These are phyloP conservation scores for Apocynum venetum DNA, from an alignment of 257 asterid species.

Conservation along the genomic window DNA sequence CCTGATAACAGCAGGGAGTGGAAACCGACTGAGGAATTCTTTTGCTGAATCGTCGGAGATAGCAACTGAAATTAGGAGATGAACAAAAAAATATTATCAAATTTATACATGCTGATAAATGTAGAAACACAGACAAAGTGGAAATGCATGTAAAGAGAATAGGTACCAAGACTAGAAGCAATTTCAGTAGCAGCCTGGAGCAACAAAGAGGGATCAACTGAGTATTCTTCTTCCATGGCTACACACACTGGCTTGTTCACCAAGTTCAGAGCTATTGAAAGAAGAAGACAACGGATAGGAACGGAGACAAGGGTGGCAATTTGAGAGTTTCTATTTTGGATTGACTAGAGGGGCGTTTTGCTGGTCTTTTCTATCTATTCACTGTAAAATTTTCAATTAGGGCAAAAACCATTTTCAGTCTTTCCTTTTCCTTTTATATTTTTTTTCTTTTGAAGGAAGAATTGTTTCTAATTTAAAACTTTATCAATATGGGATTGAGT, in stretches of 20 bases:
- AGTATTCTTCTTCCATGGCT: constrained; percentile 73
- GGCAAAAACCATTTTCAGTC: too few relatives aligned
- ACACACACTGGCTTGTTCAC: background rate
- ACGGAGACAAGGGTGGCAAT: background rate
- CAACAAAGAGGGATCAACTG: constrained; percentile 63
- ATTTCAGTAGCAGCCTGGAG: constrained; percentile 76
- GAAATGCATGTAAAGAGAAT: background rate
- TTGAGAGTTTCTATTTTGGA: background rate
- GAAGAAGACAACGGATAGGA: too few relatives aligned
- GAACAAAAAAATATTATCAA: background rate
- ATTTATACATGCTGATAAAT: background rate
- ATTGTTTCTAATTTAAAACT: too few relatives aligned
- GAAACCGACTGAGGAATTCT: constrained; percentile 72
- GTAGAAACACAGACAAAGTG: background rate
- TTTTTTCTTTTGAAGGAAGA: too few relatives aligned
- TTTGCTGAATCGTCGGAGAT: constrained; percentile 62
- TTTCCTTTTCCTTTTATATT: too few relatives aligned
- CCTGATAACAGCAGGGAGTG: constrained; percentile 78
- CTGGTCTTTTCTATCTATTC: too few relatives aligned
- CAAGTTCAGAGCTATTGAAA: background rate
- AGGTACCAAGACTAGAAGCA: constrained; percentile 50
- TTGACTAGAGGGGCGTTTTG: too few relatives aligned
- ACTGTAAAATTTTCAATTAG: too few relatives aligned
- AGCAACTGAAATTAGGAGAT: constrained; percentile 44
- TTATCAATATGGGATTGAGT: too few relatives aligned